Conservation (phyloP, 139 green algal genomes). For the Chlamydomonas eustigma region DNA sequence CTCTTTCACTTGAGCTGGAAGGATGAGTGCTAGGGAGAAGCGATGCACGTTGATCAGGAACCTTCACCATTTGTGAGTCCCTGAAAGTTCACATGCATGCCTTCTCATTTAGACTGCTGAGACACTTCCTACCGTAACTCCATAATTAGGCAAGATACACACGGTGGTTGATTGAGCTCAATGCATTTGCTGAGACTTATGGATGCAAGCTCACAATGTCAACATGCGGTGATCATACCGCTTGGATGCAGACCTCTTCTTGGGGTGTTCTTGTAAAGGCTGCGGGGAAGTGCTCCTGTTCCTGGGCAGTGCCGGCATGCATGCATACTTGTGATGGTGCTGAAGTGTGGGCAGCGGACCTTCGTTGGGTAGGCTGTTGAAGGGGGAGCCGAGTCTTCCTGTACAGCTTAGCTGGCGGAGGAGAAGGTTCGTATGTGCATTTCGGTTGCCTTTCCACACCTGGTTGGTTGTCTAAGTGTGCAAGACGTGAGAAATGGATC, state of each 20-base stretch:
- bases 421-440: conserved; percentile 55
- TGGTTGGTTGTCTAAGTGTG: conserved; percentile 23
- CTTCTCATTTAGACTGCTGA: too few relatives aligned
- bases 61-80: neutral
- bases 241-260: neutral
- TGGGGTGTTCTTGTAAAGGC: neutral
- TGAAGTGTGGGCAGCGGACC: neutral
- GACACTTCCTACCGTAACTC: neutral
- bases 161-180: too few relatives aligned
- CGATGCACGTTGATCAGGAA: neutral
- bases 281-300: neutral
- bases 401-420: conserved; percentile 46
- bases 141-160: too few relatives aligned
- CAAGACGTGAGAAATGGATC: too few relatives aligned
- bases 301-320: neutral
- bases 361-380: neutral
- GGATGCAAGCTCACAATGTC: neutral
- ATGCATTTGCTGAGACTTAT: neutral
- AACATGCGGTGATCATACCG: neutral
- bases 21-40: neutral
- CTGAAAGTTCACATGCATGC: neutral
- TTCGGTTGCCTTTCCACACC: conserved; percentile 68
- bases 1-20: neutral
- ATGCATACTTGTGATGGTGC: neutral
- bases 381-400: neutral